These are phyloP conservation scores for Neophaeococcomyces aloes DNA, from an alignment of 2,329 filamentous ascomycete genomes.

Conservation along the genomic window DNA sequence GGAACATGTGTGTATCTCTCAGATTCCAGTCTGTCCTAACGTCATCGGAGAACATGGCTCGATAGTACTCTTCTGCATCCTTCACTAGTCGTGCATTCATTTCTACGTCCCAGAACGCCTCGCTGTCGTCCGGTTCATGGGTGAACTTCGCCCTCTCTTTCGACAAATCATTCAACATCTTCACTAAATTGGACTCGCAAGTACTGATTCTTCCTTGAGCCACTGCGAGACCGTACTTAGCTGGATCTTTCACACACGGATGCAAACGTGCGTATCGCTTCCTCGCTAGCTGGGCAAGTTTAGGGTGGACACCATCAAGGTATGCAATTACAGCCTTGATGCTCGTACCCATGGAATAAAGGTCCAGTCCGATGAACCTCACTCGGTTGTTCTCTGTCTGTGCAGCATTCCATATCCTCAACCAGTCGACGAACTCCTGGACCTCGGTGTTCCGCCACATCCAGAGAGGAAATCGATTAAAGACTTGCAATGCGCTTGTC, in stretches of 20 bases:
- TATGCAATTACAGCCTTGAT: slow-evolving; percentile 41
- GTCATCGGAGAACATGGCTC: slow-evolving; percentile 42
- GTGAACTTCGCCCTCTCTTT: slow-evolving; percentile 34
- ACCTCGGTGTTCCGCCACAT: slow-evolving; percentile 48
- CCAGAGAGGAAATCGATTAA: slow-evolving; percentile 44
- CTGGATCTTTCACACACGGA: slow-evolving; percentile 41
- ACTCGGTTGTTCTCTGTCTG: slow-evolving; percentile 25
- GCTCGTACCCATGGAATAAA: slow-evolving; percentile 40
- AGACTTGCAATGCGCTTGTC: slow-evolving; percentile 22
- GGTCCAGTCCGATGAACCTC: slow-evolving; percentile 43
- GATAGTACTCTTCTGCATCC: slow-evolving; percentile 44
- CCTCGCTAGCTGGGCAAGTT: slow-evolving; percentile 35
- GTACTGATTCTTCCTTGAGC: slow-evolving; percentile 28
- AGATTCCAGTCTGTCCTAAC: slow-evolving; percentile 43
- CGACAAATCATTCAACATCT: slow-evolving; percentile 38
- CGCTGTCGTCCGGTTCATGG: slow-evolving; percentile 31
- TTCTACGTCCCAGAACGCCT: slow-evolving; percentile 40
- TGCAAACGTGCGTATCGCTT: slow-evolving; percentile 38
- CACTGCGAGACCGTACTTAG: slow-evolving; percentile 38
- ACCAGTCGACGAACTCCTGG: slow-evolving; percentile 43
- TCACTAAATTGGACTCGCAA: slow-evolving; percentile 38
- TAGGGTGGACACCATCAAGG: slow-evolving; percentile 36
- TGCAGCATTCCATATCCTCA: slow-evolving; percentile 35
- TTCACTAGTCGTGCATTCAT: slow-evolving; percentile 42
- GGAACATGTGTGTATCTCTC: slow-evolving; percentile 44